Percentiles rank a stretch among this genome's conserved stretches.
Conservation (phyloP, 1,284 basidiomycete species). For the Moesziomyces sp. region DNA sequence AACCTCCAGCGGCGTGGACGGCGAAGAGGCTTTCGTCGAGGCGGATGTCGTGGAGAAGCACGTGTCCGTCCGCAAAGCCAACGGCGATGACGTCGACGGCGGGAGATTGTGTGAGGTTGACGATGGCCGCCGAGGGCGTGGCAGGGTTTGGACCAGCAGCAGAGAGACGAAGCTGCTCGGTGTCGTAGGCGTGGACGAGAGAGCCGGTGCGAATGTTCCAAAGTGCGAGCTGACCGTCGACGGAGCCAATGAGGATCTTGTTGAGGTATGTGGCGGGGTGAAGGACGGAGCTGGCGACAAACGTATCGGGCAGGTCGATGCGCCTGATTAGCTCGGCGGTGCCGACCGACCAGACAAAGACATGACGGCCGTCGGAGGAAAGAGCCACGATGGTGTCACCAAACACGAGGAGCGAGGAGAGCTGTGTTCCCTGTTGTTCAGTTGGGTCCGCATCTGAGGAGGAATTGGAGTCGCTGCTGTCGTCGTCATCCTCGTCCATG, state of each 20-base stretch:
- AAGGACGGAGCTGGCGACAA: conserved; percentile 83
- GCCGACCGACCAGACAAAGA: conserved; percentile 80
- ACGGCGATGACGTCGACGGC: conserved; percentile 95
- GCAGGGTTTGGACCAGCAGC: conserved; percentile 42
- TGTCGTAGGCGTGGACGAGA: conserved; percentile 70
- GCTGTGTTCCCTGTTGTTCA: conserved; percentile 27
- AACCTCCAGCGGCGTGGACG: conserved; percentile 76
- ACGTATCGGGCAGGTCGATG: conserved; percentile 67
- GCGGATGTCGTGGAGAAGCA: conserved; percentile 88
- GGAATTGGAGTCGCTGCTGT: conserved; percentile 7
- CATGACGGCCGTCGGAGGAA: conserved; percentile 80
- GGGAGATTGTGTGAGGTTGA: conserved; percentile 82
- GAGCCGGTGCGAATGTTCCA: conserved; percentile 83
- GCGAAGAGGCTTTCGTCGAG: conserved; percentile 81
- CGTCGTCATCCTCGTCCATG: conserved; percentile 3
- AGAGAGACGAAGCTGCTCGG: conserved; percentile 30
- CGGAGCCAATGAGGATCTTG: conserved; percentile 88
- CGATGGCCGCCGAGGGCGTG: conserved; percentile 69
- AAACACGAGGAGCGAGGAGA: conserved; percentile 56
- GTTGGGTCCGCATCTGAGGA: conserved; percentile 22
- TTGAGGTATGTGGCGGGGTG: conserved; percentile 98
- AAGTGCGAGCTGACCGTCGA: conserved; percentile 84
- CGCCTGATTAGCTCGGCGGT: conserved; percentile 32
- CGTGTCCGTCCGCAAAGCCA: conserved; percentile 86
- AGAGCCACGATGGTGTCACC: conserved; percentile 63